Conservation (phyloP, 2,329 filamentous ascomycete species). For the Fusarium abutilonis region DNA sequence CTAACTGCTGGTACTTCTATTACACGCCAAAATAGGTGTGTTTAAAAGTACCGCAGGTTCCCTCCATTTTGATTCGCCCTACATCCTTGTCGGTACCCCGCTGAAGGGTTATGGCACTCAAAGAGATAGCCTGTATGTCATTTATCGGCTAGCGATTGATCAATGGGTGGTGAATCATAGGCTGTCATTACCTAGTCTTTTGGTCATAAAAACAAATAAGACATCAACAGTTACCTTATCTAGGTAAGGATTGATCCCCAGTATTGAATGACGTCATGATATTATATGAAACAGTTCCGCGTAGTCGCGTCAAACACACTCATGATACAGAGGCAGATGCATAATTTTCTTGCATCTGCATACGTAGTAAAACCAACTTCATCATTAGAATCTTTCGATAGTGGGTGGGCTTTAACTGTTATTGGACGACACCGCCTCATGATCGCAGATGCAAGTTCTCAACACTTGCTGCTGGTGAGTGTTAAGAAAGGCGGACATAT, state of each 20-base stretch:
- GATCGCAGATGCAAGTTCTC: conserved; percentile 2
- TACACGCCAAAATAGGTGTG: no score
- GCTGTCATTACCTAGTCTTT: neutral
- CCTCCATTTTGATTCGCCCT: no score
- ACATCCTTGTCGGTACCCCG: no score
- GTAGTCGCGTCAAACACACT: conserved; percentile 4
- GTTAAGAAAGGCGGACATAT: conserved; percentile 15
- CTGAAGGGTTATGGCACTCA: no score
- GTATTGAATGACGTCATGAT: conserved; percentile 22
- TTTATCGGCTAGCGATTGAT: neutral
- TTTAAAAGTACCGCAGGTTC: no score
- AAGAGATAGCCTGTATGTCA: neutral
- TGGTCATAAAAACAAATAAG: conserved; percentile 8
- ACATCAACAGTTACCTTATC: neutral
- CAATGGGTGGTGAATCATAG: conserved; percentile 16
- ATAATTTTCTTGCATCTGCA: neutral
- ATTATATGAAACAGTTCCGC: conserved; percentile 4
- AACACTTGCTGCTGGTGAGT: conserved; percentile 21
- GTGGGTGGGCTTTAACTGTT: conserved; percentile 3
- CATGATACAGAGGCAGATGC: neutral
- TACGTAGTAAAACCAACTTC: neutral
- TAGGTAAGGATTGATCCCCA: neutral
- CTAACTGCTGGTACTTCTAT: no score
- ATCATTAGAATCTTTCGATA: neutral
- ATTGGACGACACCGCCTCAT: conserved; percentile 25